Percentiles rank a stretch among this genome's conserved stretches.
phyloP scores from a whole-genome alignment of 2,329 filamentous ascomycete species.

The Calonectria fujianensis region DNA sequence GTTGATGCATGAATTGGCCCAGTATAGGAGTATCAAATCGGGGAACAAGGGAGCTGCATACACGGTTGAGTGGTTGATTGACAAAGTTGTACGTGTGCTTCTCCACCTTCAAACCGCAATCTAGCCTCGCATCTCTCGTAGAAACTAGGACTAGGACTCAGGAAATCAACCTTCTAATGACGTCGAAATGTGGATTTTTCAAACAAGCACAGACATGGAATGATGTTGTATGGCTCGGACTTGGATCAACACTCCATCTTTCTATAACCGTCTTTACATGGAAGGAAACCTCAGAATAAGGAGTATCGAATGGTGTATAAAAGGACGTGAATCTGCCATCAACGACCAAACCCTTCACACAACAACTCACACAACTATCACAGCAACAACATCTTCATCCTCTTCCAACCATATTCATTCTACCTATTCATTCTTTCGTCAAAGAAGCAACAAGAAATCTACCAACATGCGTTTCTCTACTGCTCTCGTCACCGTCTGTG shows the following conservation, averaged over 20 bases:
- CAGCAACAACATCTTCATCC: not conserved
- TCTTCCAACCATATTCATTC: not conserved
- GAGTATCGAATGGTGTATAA: not conserved
- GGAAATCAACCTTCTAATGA: not conserved
- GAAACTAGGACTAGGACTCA: not conserved
- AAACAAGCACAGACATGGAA: not conserved
- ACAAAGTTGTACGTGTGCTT: conserved; percentile 15
- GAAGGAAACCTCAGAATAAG: not conserved
- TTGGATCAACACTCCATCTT: not conserved
- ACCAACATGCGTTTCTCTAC: not conserved
- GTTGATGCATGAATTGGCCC: not conserved
- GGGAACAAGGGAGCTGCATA: not conserved
- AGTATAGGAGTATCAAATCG: not conserved
- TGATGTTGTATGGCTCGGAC: not conserved
- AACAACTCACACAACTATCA: not conserved
- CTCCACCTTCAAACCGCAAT: not conserved
- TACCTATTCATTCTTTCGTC: not conserved
- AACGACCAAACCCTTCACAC: not conserved
- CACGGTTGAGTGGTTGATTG: not conserved
- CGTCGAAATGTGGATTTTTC: not conserved
- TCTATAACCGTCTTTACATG: not conserved
- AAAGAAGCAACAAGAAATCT: not conserved
- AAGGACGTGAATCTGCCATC: conserved; percentile 1
- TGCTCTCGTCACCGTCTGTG: not conserved
- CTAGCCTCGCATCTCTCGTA: not conserved